phyloP scores from a whole-genome alignment of 2,329 filamentous ascomycete genomes.

The Decorospora gaudefroyi region DNA sequence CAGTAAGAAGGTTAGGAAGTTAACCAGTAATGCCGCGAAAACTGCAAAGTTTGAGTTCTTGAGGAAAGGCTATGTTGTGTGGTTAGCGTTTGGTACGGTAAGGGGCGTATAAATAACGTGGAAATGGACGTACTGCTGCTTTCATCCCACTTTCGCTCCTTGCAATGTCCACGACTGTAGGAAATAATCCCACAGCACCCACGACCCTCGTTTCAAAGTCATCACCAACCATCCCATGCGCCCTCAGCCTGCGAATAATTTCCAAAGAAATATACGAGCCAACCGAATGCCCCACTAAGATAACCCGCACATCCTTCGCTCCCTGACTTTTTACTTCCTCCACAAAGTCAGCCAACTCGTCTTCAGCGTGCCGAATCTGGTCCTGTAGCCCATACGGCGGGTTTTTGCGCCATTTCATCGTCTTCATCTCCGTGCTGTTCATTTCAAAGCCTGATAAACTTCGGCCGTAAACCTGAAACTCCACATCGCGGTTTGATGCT shows the following conservation, averaged over 20 bases:
- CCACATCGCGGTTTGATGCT: conserved; percentile 19
- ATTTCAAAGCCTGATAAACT: conserved; percentile 53
- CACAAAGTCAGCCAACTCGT: conserved; percentile 50
- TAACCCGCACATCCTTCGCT: conserved; percentile 37
- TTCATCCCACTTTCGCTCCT: conserved; percentile 51
- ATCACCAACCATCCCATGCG: conserved; percentile 26
- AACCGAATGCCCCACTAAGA: conserved; percentile 54
- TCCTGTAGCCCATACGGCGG: conserved; percentile 53
- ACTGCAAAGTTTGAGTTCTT: conserved; percentile 34
- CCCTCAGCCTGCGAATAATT: conserved; percentile 43
- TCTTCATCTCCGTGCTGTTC: conserved; percentile 25
- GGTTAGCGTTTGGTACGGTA: conserved; percentile 6
- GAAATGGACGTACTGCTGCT: conserved; percentile 42
- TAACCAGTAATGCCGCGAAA: conserved; percentile 46
- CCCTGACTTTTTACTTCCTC: conserved; percentile 27
- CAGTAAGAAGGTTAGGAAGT: conserved; percentile 51
- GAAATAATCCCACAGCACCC: conserved; percentile 51
- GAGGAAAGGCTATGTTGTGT: conserved; percentile 27
- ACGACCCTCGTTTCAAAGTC: conserved; percentile 33
- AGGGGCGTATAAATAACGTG: neutral
- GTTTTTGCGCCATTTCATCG: conserved; percentile 26
- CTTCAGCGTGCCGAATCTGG: conserved; percentile 57
- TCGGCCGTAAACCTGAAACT: conserved; percentile 49
- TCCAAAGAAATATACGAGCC: conserved; percentile 55
- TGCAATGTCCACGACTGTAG: conserved; percentile 54